Evolutionary conservation across 805 yeast species (phyloP), one percentile per base, ranked within the genome.

Genomic region (Diddensiella caesifluorescens): DNA sequence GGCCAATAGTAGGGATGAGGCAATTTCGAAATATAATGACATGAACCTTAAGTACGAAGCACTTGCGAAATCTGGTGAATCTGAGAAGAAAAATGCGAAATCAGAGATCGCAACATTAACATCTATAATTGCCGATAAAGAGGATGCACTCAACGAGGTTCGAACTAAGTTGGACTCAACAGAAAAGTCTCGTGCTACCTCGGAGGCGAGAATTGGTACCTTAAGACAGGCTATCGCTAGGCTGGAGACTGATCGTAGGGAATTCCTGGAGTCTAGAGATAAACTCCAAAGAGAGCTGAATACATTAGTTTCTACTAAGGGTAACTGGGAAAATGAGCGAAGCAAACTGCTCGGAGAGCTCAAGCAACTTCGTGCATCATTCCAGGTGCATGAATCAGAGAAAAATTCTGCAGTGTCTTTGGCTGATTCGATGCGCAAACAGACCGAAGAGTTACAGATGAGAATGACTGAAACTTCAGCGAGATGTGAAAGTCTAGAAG

Each of bases 401-500:
- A 49, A 46, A 38, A 10, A 35, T 5, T 37, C 41, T 22, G 36
- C 47, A 5, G 42, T 36, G 20, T 19, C 16, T 19, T 13, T 46
- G 6, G 47, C 50, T 10, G 55, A 53, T 9, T 38, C 50, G 9
- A 45, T 52, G 45, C 52, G 47, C 25, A 35, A 53, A 35, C 69
- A 54, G 52, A 50, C 55, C 18, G 65, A 59, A 35, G 65, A 55
- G 46, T 50, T 55, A 37, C 53, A 71, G 2, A 73, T 83, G 71
- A 76, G 83, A 41, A 63, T 79, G 29, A 74, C 74, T 46, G 97
- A 92, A 52, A 66, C 79, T 1, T 71, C 70, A 32, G 69, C 69
- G 40, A 72, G 75, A 48, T 68, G 75, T 18, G 88, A 83, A 43
- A 73, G 77, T 1, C 59, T 89, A 22, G 88, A 84, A 51, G 95